These are phyloP conservation scores for Calophaca sinica DNA, from an alignment of 306 rosid genomes.

Conservation along the genomic window DNA sequence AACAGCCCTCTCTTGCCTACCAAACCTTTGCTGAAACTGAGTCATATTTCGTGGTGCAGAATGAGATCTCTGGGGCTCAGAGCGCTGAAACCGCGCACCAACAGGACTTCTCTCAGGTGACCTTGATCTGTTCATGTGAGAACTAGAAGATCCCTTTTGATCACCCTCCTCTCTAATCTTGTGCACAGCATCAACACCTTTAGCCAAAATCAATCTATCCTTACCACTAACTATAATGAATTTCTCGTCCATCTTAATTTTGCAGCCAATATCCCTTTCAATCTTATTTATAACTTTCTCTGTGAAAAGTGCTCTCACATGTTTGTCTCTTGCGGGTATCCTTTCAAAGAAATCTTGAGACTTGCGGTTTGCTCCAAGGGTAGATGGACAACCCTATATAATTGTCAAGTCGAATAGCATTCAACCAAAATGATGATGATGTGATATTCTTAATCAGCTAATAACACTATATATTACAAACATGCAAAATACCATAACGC, in stretches of 20 bases:
- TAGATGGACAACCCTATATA: slow-evolving; percentile 91
- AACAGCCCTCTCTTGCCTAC: slow-evolving; percentile 81
- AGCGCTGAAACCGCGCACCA: slow-evolving; percentile 67
- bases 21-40: slow-evolving; percentile 76
- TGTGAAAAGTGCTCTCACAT: slow-evolving; percentile 74
- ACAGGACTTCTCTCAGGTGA: slow-evolving; percentile 92
- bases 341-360: slow-evolving; percentile 97
- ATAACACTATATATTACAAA: slow-evolving; percentile 1
- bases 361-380: slow-evolving; percentile 95
- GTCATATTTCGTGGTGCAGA: slow-evolving; percentile 73
- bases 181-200: slow-evolving; percentile 97
- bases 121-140: slow-evolving; percentile 76
- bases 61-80: slow-evolving; percentile 81
- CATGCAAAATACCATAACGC: background rate
- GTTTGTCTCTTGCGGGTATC: slow-evolving; percentile 90
- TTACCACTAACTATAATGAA: slow-evolving; percentile 92
- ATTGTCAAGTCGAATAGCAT: slow-evolving; percentile 38
- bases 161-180: slow-evolving; percentile 87
- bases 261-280: slow-evolving; percentile 92
- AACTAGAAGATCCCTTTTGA: slow-evolving; percentile 70
- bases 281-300: slow-evolving; percentile 81
- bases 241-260: slow-evolving; percentile 93
- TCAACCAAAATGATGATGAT: slow-evolving; percentile 36
- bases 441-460: background rate
- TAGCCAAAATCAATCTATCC: slow-evolving; percentile 80